phyloP scores from a whole-genome alignment of 352 stramenopile genomes.

The Thalassiosira exigua region DNA sequence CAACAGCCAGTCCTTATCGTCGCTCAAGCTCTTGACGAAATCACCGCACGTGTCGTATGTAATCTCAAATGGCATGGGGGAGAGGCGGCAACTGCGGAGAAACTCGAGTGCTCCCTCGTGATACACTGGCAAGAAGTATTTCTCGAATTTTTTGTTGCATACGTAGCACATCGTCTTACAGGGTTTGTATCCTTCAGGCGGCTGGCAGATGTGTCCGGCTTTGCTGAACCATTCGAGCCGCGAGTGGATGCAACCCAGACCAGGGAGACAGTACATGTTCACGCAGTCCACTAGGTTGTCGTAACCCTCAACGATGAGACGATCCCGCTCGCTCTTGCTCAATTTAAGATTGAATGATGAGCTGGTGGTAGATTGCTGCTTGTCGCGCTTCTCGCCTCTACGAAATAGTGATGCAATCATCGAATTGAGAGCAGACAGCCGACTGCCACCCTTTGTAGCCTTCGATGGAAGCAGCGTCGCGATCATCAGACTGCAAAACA shows the following conservation, averaged over 20 bases:
- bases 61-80: not conserved
- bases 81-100: not conserved
- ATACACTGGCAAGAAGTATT: not conserved
- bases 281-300: not conserved
- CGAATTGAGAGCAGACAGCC: not conserved
- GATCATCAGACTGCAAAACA: not conserved
- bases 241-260: constrained; percentile 19
- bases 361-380: not conserved
- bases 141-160: constrained; percentile 1
- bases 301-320: not conserved
- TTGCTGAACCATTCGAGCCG: not conserved
- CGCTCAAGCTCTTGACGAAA: constrained; percentile 1
- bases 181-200: not conserved
- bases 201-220: not conserved
- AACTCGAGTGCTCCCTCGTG: not conserved
- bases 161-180: constrained; percentile 8
- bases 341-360: not conserved
- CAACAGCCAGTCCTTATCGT: not conserved
- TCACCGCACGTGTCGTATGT: not conserved
- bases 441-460: not conserved
- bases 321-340: not conserved
- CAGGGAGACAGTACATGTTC: too few relatives aligned
- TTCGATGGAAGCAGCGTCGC: not conserved
- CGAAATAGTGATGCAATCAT: too few relatives aligned
- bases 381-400: too few relatives aligned